A percentile compares a stretch with the other conserved stretches of the same genome.
Conservation (phyloP, 306 rosid species). For the Quillaja saponaria region DNA sequence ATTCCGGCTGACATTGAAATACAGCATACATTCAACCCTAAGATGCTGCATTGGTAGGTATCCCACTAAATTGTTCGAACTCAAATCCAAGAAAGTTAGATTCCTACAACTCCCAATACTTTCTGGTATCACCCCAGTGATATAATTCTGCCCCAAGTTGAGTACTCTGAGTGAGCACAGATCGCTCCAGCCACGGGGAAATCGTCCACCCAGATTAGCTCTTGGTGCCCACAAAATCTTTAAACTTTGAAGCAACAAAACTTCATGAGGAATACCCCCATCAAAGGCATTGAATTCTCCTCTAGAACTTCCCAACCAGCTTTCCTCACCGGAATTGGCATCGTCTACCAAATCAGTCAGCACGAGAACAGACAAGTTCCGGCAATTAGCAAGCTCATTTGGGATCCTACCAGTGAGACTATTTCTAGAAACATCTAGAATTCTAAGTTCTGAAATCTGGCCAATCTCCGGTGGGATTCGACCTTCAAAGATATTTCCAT, state of each 20-base stretch:
- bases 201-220: conserved; percentile 59
- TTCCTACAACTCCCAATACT: conserved; percentile 51
- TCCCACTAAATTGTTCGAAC: conserved; percentile 58
- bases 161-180: conserved; percentile 52
- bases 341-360: conserved; percentile 46
- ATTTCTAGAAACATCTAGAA: conserved; percentile 70
- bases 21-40: conserved; percentile 57
- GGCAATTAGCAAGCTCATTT: conserved; percentile 47
- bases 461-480: conserved; percentile 57
- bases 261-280: conserved; percentile 53
- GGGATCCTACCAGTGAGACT: conserved; percentile 58
- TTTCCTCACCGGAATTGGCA: conserved; percentile 14
- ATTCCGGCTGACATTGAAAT: conserved; percentile 65
- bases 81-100: conserved; percentile 61
- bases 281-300: conserved; percentile 68
- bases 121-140: conserved; percentile 46
- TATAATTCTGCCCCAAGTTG: conserved; percentile 64
- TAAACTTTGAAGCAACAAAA: conserved; percentile 53
- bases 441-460: conserved; percentile 41
- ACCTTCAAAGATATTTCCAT: conserved; percentile 63
- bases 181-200: conserved; percentile 52
- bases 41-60: conserved; percentile 42
- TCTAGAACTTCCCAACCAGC: conserved; percentile 40
- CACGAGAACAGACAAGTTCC: conserved; percentile 50
- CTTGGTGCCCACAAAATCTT: conserved; percentile 70